These are phyloP conservation scores for Kazachstania martiniae DNA, from an alignment of 805 yeast genomes.

Conservation along the genomic window DNA sequence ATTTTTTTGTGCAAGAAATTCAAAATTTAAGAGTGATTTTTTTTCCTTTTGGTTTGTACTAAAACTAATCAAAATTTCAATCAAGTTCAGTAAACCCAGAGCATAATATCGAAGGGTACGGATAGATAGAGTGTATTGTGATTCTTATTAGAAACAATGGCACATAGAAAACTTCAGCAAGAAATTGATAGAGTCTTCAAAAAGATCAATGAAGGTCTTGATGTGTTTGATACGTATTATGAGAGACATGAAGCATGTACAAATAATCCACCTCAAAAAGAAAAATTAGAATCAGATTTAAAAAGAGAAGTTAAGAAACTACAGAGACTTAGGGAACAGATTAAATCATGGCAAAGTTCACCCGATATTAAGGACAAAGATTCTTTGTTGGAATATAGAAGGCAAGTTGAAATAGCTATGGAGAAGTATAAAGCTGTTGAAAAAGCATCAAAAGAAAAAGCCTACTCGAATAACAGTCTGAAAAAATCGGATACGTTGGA, in stretches of 20 bases:
- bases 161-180: constrained; percentile 38
- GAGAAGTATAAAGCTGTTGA: constrained; percentile 93
- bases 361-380: constrained; percentile 88
- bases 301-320: constrained; percentile 92
- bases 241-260: constrained; percentile 73
- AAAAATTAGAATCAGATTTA: constrained; percentile 82
- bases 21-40: no score
- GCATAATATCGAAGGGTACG: no score
- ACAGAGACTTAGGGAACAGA: constrained; percentile 88
- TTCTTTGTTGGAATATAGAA: constrained; percentile 65
- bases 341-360: constrained; percentile 89
- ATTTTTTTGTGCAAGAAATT: no score
- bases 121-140: no score
- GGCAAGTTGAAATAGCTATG: constrained; percentile 70
- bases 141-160: no score
- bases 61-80: no score
- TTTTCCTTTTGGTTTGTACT: no score
- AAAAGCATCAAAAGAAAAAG: constrained; percentile 86
- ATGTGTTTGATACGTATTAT: constrained; percentile 71
- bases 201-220: constrained; percentile 85
- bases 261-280: constrained; percentile 79
- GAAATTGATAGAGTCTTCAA: constrained; percentile 86
- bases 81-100: no score
- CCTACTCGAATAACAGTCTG: constrained; percentile 85
- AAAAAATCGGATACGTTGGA: constrained; percentile 54